Conservation (phyloP, 2,329 filamentous ascomycete species). For the Scytalidium sp. region DNA sequence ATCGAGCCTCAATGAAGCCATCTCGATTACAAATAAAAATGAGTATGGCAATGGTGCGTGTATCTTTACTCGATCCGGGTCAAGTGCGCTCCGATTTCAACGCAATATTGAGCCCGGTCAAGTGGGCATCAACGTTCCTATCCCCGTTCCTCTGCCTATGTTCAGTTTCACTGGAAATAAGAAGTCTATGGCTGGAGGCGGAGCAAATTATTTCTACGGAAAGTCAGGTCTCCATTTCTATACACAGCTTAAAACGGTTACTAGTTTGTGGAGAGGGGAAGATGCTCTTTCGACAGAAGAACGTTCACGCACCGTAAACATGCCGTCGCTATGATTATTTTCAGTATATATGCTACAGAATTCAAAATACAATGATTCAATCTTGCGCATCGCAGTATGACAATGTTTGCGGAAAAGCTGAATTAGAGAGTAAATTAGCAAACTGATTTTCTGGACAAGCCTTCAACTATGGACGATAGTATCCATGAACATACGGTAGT, state of each 20-base stretch:
- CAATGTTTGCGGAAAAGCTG: no score
- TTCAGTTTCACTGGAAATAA: constrained; percentile 73
- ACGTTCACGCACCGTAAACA: no score
- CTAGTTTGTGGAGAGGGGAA: constrained; percentile 77
- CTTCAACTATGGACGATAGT: no score
- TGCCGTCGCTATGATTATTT: no score
- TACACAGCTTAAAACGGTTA: constrained; percentile 94
- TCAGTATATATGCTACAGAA: no score
- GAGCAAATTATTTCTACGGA: constrained; percentile 90
- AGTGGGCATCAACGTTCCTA: constrained; percentile 78
- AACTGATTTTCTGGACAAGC: no score
- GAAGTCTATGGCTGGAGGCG: constrained; percentile 84
- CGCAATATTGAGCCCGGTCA: constrained; percentile 78
- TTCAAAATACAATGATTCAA: no score
- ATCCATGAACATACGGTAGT: no score
- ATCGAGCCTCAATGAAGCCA: constrained; percentile 70
- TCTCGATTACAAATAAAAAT: constrained; percentile 75
- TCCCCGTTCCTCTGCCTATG: constrained; percentile 63
- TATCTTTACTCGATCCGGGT: constrained; percentile 73
- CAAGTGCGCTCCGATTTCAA: constrained; percentile 72
- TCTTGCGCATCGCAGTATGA: no score
- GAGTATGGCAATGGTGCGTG: constrained; percentile 81
- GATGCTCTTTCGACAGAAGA: constrained; percentile 82
- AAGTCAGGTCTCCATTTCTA: constrained; percentile 87
- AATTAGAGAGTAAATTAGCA: no score